Conservation (phyloP, 2,329 filamentous ascomycete species). For the Beauveria rudraprayagi region DNA sequence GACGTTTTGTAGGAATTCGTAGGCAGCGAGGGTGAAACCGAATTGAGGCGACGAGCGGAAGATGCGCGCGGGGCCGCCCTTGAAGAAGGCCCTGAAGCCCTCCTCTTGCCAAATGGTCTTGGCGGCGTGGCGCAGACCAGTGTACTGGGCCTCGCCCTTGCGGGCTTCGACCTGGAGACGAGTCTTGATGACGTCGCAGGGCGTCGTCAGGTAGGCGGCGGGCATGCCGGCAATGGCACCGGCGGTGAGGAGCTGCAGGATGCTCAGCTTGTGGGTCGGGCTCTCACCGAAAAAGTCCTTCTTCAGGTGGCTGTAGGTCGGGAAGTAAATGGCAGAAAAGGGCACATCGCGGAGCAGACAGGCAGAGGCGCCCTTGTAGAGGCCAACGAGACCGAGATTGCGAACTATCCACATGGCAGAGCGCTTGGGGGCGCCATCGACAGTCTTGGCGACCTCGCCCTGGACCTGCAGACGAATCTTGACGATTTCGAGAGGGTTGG, state of each 20-base stretch:
- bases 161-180: constrained; percentile 94
- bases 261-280: constrained; percentile 75
- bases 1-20: constrained; percentile 78
- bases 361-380: constrained; percentile 94
- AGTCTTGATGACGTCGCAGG: constrained; percentile 98
- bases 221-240: constrained; percentile 93
- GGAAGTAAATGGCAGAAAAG: constrained; percentile 99
- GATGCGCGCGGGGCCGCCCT: constrained; percentile 92
- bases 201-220: constrained; percentile 89
- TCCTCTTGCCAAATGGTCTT: constrained; percentile 80
- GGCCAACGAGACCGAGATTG: constrained; percentile 84
- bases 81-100: constrained; percentile 96
- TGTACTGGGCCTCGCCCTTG: constrained; percentile 88
- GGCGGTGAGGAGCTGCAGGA: constrained; percentile 84
- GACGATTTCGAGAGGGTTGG: constrained; percentile 96
- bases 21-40: constrained; percentile 91
- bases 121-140: constrained; percentile 77
- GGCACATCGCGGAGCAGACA: constrained; percentile 94
- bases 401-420: constrained; percentile 97
- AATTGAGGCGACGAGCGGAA: constrained; percentile 94
- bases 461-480: constrained; percentile 98
- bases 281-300: constrained; percentile 89
- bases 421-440: constrained; percentile 73
- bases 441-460: constrained; percentile 84
- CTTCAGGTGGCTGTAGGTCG: constrained; percentile 91